Base-by-base conservation (phyloP, 257 asterid species). In the Nicotiana sylvestris region DNA sequence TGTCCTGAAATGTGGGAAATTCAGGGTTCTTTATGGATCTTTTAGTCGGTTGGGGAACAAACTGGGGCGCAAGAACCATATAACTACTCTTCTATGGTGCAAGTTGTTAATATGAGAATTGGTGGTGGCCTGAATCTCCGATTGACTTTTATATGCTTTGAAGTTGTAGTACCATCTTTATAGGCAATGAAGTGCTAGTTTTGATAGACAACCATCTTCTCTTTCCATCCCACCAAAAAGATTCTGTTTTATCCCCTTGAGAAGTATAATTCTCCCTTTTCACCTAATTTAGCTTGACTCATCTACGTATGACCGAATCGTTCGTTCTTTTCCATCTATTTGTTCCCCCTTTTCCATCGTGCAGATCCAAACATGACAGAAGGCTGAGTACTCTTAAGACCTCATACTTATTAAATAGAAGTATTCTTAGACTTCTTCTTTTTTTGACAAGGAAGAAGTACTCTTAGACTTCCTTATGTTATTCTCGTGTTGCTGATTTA, bases 311-410 rank as follows among this genome's bases (percentile, higher is more conserved):
- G 58, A 43, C 60, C 60, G 12, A 70, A n/a, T 43, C 1, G 5
- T 70, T 70, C 35, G 2, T 21, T 46, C 9, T 16, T 70, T 43
- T 70, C 35, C 78, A 70, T 43, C 46, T 43, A 32, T 70, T 2
- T 70, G 35, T 70, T 11, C 58, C 60, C 6, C n/a, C 60, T 70
- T 70, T 43, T 21, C 60, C 12, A 1, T 21, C 25, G 35, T 43
- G 60, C 78, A 70, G 78, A 39, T 70, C 58, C 78, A 70, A 70
- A 70, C 78, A 21, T 11, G 78, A 70, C 35, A 70, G 35, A 70
- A 70, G 33, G 77, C n/a, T 39, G 51, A 69, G 57, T 39, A 18
- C 33, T 9, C 57, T 39, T n/a, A n/a, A 39, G 58, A 10, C 46
- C 27, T 69, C 58, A 9, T 69, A 69, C 78, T 69, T 11, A 69